Evolutionary conservation across 177 flowering plant species (phyloP).

Genomic region (Tripterygium wilfordii): DNA sequence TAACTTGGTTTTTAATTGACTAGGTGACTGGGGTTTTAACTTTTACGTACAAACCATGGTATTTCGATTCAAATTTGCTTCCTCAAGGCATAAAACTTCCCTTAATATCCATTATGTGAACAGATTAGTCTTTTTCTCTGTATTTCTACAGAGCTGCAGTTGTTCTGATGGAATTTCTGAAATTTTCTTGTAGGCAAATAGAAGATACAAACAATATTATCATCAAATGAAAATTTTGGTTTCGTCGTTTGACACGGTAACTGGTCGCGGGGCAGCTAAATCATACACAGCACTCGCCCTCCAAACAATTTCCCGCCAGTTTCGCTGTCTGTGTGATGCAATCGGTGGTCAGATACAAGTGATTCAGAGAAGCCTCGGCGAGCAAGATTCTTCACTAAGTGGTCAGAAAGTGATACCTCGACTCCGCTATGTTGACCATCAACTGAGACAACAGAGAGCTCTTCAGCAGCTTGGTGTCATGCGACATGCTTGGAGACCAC

Average conservation of each 20-base stretch:
- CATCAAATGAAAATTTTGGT: constrained; percentile 50
- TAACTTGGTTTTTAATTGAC: too few species aligned
- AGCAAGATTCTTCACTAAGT: constrained; percentile 25
- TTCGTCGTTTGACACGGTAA: constrained; percentile 45
- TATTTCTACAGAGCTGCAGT: too few species aligned
- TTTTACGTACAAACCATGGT: too few species aligned
- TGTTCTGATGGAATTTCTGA: too few species aligned
- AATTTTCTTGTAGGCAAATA: constrained; percentile 38
- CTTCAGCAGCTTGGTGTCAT: constrained; percentile 50
- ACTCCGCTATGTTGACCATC: constrained; percentile 46
- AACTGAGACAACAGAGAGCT: constrained; percentile 46
- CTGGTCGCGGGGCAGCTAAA: constrained; percentile 50
- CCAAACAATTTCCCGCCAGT: constrained; percentile 50
- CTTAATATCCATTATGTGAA: too few species aligned
- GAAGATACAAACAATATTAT: constrained; percentile 45
- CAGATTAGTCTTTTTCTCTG: too few species aligned
- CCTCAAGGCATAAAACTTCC: too few species aligned
- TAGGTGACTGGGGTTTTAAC: too few species aligned
- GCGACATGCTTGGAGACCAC: constrained; percentile 67
- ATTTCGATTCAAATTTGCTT: too few species aligned
- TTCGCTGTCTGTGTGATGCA: constrained; percentile 47
- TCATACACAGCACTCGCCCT: constrained; percentile 52
- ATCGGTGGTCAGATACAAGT: constrained; percentile 36
- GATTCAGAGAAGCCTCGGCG: constrained; percentile 35
- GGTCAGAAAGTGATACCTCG: constrained; percentile 32